These are phyloP conservation scores for Skeletonema potamos DNA, from an alignment of 108 stramenopile genomes.

Conservation along the genomic window DNA sequence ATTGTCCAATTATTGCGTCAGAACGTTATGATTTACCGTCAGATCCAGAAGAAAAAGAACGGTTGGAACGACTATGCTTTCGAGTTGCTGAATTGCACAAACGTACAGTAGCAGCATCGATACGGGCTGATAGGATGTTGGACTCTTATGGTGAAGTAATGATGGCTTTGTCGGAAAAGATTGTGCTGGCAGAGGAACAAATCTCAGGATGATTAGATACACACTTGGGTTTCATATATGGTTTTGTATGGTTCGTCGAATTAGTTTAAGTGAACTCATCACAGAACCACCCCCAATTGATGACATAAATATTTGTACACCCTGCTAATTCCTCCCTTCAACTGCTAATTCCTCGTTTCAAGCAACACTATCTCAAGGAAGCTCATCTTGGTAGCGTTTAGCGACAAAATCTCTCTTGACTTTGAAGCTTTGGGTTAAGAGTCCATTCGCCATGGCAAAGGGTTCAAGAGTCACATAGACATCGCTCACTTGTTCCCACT, in stretches of 20 bases:
- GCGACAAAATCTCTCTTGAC: slow-evolving; percentile 87
- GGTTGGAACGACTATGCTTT: slow-evolving; percentile 52
- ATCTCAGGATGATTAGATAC: background rate
- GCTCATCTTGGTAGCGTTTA: slow-evolving; percentile 69
- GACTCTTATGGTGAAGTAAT: slow-evolving; percentile 53
- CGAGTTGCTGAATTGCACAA: slow-evolving; percentile 38
- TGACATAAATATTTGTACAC: background rate
- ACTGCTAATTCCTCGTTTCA: background rate
- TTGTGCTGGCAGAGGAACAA: slow-evolving; percentile 70
- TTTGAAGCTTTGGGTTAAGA: slow-evolving; percentile 94
- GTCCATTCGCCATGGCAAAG: slow-evolving; percentile 93
- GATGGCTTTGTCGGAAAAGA: slow-evolving; percentile 64
- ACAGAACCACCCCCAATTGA: slow-evolving; percentile 6
- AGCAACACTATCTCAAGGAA: slow-evolving; percentile 48
- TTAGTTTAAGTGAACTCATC: background rate
- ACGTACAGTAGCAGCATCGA: slow-evolving; percentile 13
- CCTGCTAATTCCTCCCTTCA: background rate
- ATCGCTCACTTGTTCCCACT: slow-evolving; percentile 80
- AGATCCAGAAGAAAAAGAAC: slow-evolving; percentile 39
- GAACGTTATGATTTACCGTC: slow-evolving; percentile 40
- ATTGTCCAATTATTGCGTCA: slow-evolving; percentile 66
- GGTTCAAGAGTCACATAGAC: slow-evolving; percentile 89
- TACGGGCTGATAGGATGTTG: slow-evolving; percentile 46
- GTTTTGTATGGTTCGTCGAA: background rate
- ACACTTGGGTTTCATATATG: no score